phyloP scores from a whole-genome alignment of 2,329 filamentous ascomycete genomes.

The Apiospora phragmitis region DNA sequence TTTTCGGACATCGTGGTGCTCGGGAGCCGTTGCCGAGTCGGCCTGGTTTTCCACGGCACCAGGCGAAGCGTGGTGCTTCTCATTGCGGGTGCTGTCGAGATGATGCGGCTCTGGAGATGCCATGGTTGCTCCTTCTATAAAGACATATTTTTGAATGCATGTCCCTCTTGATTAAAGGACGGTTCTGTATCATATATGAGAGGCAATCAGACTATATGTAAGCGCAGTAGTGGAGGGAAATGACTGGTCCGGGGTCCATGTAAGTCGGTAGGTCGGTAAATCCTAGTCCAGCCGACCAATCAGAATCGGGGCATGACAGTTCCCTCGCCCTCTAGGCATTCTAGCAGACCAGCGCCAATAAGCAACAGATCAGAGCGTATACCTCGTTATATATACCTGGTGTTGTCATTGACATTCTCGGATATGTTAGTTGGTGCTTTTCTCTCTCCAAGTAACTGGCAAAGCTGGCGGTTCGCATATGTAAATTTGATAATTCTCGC shows the following conservation, averaged over 20 bases:
- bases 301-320: not conserved
- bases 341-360: not conserved
- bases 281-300: not conserved
- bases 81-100: not conserved
- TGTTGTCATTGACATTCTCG: not conserved
- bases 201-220: too few relatives aligned
- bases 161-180: not conserved
- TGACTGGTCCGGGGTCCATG: not conserved
- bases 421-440: not conserved
- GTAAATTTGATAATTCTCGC: not conserved
- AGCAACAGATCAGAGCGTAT: too few relatives aligned
- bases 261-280: not conserved
- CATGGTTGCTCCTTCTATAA: not conserved
- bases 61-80: not conserved
- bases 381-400: too few relatives aligned
- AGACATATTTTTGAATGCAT: not conserved
- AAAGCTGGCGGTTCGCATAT: not conserved
- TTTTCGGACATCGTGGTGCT: constrained; percentile 12
- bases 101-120: not conserved
- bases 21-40: not conserved
- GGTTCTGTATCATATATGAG: not conserved
- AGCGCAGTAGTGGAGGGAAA: not conserved
- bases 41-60: not conserved
- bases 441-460: not conserved
- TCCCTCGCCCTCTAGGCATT: not conserved